Percentiles rank a stretch among this genome's conserved stretches.
Conservation (phyloP, 306 rosid species). For the Glycine tomentella region DNA sequence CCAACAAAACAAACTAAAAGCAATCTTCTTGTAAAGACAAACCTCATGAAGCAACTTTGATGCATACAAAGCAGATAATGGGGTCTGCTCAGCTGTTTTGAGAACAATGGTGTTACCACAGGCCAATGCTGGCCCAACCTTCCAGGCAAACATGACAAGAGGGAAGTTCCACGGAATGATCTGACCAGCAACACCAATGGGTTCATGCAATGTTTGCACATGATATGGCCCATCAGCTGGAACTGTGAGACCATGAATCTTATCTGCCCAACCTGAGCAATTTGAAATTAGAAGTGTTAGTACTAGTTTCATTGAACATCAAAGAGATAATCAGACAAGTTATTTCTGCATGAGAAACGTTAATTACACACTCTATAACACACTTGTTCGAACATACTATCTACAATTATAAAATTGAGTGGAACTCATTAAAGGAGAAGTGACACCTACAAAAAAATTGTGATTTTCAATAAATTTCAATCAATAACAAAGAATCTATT, state of each 20-base stretch:
- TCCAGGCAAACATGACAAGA: conserved; percentile 30
- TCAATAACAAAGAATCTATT: background rate
- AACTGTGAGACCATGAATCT: conserved; percentile 29
- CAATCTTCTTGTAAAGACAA: background rate
- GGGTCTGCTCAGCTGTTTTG: conserved; percentile 91
- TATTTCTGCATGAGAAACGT: background rate
- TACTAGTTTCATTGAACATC: background rate
- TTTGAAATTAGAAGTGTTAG: background rate
- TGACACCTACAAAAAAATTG: background rate
- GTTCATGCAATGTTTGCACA: conserved; percentile 25
- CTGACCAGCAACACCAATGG: conserved; percentile 26
- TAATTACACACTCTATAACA: background rate
- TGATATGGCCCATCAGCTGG: conserved; percentile 24
- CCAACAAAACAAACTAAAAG: background rate
- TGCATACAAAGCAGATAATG: conserved; percentile 71
- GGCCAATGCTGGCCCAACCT: conserved; percentile 36
- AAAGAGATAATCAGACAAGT: background rate
- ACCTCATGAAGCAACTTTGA: conserved; percentile 76
- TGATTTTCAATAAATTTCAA: background rate
- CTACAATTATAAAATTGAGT: background rate
- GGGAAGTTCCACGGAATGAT: conserved; percentile 37
- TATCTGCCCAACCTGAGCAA: conserved; percentile 41
- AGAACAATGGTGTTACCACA: conserved; percentile 66
- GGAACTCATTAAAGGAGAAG: background rate
- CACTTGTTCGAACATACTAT: background rate